Base-by-base conservation (phyloP, 176 grass and related monocot species). In the Aegilops longissima region DNA sequence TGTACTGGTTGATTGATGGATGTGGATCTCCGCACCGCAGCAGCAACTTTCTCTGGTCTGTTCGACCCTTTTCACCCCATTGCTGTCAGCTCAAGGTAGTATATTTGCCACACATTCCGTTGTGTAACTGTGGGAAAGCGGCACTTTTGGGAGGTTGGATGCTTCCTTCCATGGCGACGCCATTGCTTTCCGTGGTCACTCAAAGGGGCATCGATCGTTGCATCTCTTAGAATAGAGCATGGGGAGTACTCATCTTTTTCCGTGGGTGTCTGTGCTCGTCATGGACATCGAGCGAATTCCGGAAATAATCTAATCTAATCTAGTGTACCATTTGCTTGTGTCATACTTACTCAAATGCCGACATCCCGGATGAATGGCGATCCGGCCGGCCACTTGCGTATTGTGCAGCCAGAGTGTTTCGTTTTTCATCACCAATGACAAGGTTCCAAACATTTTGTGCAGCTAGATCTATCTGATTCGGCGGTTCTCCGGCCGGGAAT, bases 1-100 rank as follows among this genome's bases (percentile, higher is more conserved):
- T 54, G 16, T 38, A 56, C 36, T 52, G 49, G 14, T 52, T 52
- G 51, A 17, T 54, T 54, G 38, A 58, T 87, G 68, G 38, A 58
- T 87, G 68, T 21, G 40, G 17, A 86, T 80, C 84, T 73, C 66
- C 84, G 24, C 54, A 59, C 5, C 52, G 7, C 42, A 73, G 42
- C 64, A 66, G 1, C 71, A 38, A 85, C 16, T 75, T 40, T 79
- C 59, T 74, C 66, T 5, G 34, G 38, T 83, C 27, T 42, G 34
- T 75, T 82, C 17, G 6, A 68, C 6, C n/a, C 39, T n/a, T 24
- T 78, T 83, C 38, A 25, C 38, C 61, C 62, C 70, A 59, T 86
- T 45, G 70, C 79, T 82, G 85, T 72, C 40, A 70, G 49, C 69
- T 16, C 13, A n/a, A 82, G 18, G 54, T 52, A 17, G 54, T 52